Conservation (phyloP, 192 early-diverging fungal genomes). For the Coemansia aciculifera region DNA sequence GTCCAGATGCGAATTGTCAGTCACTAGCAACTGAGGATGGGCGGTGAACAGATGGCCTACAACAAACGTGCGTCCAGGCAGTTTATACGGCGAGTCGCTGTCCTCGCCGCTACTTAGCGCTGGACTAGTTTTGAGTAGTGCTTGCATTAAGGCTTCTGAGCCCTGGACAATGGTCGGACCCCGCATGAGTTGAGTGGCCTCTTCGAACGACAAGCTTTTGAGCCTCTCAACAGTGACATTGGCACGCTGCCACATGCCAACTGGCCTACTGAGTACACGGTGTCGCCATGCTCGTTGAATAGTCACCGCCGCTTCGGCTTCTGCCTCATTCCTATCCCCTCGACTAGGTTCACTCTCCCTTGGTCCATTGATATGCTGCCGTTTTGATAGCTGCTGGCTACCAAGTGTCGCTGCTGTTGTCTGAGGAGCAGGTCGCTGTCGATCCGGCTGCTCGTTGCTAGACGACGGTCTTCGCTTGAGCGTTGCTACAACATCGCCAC, state of each 20-base stretch:
- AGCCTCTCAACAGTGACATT: constrained; percentile 28
- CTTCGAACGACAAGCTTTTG: constrained; percentile 26
- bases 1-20: constrained; percentile 29
- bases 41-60: constrained; percentile 38
- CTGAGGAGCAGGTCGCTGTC: background rate
- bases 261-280: background rate
- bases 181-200: constrained; percentile 33
- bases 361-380: background rate
- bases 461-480: background rate
- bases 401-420: background rate
- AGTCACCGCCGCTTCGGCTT: constrained; percentile 11
- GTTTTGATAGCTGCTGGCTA: background rate
- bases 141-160: constrained; percentile 21
- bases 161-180: constrained; percentile 13
- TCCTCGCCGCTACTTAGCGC: background rate
- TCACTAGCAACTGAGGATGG: constrained; percentile 27
- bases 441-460: background rate
- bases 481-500: background rate
- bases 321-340: background rate
- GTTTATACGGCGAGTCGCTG: background rate
- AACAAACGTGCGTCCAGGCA: constrained; percentile 39
- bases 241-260: constrained; percentile 19
- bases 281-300: constrained; percentile 44
- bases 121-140: constrained; percentile 10
- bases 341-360: background rate